A percentile compares a stretch with the other conserved stretches of the same genome.
These are phyloP conservation scores for Mortierella sp. DNA, from an alignment of 371 early-diverging fungal species.

Conservation along the genomic window DNA sequence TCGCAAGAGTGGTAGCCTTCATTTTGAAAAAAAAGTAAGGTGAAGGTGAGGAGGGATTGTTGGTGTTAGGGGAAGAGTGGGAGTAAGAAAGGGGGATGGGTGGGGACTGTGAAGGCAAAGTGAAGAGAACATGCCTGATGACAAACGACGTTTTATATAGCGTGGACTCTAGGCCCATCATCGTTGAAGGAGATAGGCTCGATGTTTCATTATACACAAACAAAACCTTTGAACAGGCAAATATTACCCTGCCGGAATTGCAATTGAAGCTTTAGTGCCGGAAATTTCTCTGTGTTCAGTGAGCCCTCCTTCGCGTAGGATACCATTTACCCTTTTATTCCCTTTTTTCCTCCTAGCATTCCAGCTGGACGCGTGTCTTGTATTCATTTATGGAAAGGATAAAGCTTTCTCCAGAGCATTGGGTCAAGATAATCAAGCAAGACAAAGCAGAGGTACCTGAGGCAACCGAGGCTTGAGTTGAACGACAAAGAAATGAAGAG, in stretches of 20 bases:
- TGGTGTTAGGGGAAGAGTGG: neutral
- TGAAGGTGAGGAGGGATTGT: too few relatives aligned
- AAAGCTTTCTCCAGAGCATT: neutral
- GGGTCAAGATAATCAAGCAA: too few relatives aligned
- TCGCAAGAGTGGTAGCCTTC: conserved; percentile 12
- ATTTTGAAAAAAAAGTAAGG: neutral
- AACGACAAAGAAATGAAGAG: too few relatives aligned
- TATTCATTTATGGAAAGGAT: neutral
- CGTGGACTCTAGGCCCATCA: neutral
- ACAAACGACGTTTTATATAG: neutral
- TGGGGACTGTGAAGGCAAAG: conserved; percentile 1
- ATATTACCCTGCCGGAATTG: neutral
- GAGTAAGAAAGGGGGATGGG: neutral
- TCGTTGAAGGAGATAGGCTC: too few relatives aligned
- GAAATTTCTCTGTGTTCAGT: neutral
- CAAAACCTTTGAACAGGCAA: too few relatives aligned
- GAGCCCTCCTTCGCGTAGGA: neutral
- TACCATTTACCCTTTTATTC: neutral
- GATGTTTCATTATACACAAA: too few relatives aligned
- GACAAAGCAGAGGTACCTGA: too few relatives aligned
- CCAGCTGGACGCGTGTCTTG: neutral
- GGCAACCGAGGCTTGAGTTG: too few relatives aligned
- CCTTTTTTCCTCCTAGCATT: neutral
- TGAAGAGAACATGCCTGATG: neutral
- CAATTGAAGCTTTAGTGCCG: neutral